Evolutionary conservation across 805 yeast species (phyloP).

Genomic region (Candida fluviatilis): DNA sequence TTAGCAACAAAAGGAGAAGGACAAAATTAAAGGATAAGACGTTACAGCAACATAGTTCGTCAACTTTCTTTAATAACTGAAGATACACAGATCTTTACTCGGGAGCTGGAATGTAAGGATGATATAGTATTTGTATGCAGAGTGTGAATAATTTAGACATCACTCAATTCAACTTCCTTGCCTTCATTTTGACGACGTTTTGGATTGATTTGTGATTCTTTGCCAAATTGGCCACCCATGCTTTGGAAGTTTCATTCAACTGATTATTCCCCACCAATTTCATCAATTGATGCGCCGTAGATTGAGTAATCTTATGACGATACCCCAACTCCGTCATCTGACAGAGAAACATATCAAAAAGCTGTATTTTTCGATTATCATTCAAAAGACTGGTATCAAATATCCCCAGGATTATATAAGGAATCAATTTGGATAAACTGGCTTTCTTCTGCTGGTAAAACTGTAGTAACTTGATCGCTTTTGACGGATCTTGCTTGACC

Average conservation of each 20-base stretch:
- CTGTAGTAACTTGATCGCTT: slow-evolving; percentile 20
- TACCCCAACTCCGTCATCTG: slow-evolving; percentile 7
- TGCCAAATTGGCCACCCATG: slow-evolving; percentile 4
- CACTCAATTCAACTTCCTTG: too few relatives aligned
- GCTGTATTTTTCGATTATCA: slow-evolving; percentile 13
- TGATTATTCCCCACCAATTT: slow-evolving; percentile 8
- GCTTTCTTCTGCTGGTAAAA: slow-evolving; percentile 17
- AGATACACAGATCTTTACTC: too few relatives aligned
- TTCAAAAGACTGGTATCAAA: slow-evolving; percentile 15
- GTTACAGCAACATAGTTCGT: too few relatives aligned
- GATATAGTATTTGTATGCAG: background rate
- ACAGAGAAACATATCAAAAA: slow-evolving; percentile 8
- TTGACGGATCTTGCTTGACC: slow-evolving; percentile 24
- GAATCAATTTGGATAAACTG: slow-evolving; percentile 13
- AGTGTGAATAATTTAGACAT: background rate
- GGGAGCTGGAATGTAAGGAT: background rate
- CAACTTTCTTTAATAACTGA: too few relatives aligned
- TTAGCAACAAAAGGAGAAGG: slow-evolving; percentile 24
- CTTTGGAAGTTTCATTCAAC: background rate
- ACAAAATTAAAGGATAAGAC: too few relatives aligned
- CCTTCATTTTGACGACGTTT: slow-evolving; percentile 3
- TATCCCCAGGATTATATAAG: slow-evolving; percentile 25
- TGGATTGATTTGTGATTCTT: slow-evolving; percentile 4
- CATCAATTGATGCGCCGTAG: slow-evolving; percentile 13
- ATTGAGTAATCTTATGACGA: slow-evolving; percentile 12